phyloP scores from a whole-genome alignment of 495 filamentous ascomycete species.

The Margaritispora aquatica region DNA sequence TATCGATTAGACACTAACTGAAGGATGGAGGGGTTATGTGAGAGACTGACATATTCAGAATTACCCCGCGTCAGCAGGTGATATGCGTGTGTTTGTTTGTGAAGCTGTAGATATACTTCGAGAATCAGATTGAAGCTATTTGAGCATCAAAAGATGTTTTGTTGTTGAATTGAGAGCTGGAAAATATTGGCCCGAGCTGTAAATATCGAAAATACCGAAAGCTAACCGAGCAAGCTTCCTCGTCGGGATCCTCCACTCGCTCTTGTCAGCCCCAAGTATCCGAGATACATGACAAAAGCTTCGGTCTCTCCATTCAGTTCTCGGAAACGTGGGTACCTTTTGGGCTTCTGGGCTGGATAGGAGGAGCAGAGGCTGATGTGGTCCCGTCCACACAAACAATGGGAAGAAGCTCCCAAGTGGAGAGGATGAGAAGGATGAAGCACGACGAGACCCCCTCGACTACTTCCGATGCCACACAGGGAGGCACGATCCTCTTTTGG shows the following conservation, averaged over 20 bases:
- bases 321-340: conserved; percentile 6
- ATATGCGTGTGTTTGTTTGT: not conserved
- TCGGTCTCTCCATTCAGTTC: not conserved
- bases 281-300: not conserved
- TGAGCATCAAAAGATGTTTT: not conserved
- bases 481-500: not conserved
- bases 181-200: not conserved
- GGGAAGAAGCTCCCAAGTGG: not conserved
- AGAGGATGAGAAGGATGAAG: not conserved
- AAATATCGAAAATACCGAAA: not conserved
- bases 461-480: not conserved
- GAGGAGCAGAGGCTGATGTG: not conserved
- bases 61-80: conserved; percentile 10
- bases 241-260: too few species aligned
- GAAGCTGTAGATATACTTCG: not conserved
- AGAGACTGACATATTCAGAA: not conserved
- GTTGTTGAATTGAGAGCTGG: not conserved
- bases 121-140: not conserved
- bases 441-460: too few species aligned
- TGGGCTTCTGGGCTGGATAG: not conserved
- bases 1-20: not conserved
- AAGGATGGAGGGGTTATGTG: not conserved
- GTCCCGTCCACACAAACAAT: not conserved
- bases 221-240: not conserved
- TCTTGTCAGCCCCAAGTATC: too few species aligned